Base-by-base conservation (phyloP, 257 asterid species). In the Leonotis leonurus region DNA sequence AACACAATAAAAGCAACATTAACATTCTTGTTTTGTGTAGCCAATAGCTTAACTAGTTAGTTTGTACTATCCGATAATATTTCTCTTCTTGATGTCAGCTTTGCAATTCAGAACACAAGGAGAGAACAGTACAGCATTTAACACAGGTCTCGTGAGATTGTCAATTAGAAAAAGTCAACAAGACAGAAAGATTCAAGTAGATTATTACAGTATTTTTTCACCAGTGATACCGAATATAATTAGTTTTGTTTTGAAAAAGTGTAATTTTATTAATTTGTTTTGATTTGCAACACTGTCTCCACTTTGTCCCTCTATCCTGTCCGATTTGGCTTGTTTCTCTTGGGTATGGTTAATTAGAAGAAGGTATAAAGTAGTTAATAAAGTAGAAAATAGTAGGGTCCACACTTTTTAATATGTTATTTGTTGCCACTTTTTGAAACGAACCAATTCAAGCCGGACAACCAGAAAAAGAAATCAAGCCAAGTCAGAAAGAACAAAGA, bases 1-100 rank as follows among this genome's bases (percentile, higher is more conserved):
- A 40, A 57, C 65, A 33, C 33, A n/a, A 59, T 45, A 16, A 46
- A 56, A 39, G 51, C 65, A 40, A 32, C 12, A 53, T 16, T 56
- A 32, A 35, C 9, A 18, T 56, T 36, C 61, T 39, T 56, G 48
- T 51, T 68, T 35, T 51, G 65, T 39, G 49, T 29, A 53, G 10
- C 27, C 32, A 45, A 12, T n/a, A 62, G 62, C 45, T 41, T 51
- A 43, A 33, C 10, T 39, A 8, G 24, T 36, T 21, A 21, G 16
- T 52, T 63, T 54, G 56, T 24, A 13, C 16, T 5, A 29, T 62
- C 20, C 32, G 56, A 35, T 18, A 10, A 61, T 46, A 30, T 45
- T 40, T 20, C 40, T 57, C 57, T 44, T 7, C 60, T 39, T 58
- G 58, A 33, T 30, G 3, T 24, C 20, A 59, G 40, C 50, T 13